Evolutionary conservation across 371 early-diverging fungal species (phyloP), one percentile per base, ranked within the genome.

Genomic region (Apophysomyces variabilis): DNA sequence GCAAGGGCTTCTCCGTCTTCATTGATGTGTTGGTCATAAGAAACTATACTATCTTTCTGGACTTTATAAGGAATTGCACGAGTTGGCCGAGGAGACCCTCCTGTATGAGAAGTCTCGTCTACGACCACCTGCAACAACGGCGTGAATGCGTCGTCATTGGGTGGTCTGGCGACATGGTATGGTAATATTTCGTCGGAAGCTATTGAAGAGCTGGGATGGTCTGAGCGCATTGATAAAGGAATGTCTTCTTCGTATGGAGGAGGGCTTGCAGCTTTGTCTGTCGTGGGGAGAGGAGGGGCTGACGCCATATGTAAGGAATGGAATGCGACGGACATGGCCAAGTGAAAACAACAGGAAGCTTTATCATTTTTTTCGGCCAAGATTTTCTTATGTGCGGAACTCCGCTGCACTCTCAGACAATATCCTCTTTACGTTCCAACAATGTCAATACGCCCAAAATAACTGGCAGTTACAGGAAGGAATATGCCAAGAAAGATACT

Each of bases 1-100:
- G 69, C 56, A 2, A 83, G 65, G 11, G 84, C 84, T 58, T 80
- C 81, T 5, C 75, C 75, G 62, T 83, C 84, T 8, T 71, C 36
- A 46, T 83, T 83, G 3, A 83, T 67, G 45, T 83, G 81, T 7
- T 47, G 47, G 35, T 83, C 84, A 9, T 78, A 66, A 18, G 79
- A 76, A 13, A 67, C 54, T 21, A 50, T 8, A 5, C 21, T 50
- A 50, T 50, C 54, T 50, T 50, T 50, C 54, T 50, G 54, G 21
- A 50, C 21, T 21, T 50, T 16, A 50, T 50, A 50, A 4, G 54
- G 54, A 50, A 50, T 26, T 9, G 54, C 1, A 21, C 32, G 54
- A 1, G 18, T 18, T 4, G 54, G 9, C 9, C 21, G 5, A 21
- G 21, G 54, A 7, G 54, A 18, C 5, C 9, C 21, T 50, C 21